Base-by-base conservation (phyloP, 257 asterid genomes). In the Perilla frutescens region DNA sequence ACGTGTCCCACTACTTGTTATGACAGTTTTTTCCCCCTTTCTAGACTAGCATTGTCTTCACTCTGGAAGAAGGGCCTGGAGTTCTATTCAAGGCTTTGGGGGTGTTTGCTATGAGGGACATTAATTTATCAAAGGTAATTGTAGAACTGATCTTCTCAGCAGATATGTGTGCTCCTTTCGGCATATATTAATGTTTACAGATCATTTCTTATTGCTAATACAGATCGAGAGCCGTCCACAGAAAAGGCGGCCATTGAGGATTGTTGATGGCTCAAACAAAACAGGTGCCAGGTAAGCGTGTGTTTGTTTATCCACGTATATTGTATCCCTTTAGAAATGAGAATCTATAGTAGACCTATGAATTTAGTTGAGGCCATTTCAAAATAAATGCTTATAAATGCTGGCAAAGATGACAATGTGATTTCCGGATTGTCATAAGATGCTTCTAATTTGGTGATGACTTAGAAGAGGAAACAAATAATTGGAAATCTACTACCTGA, bases 141-240 rank as follows among this genome's bases (percentile, higher is more conserved):
- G 34, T 31, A 4, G 12, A 20, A 59, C 36, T 29, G 71, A 49
- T 62, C 54, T 15, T 70, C 8, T 68, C 50, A 48, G 63, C 60
- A 45, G 65, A 44, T 37, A 32, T 66, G 6, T 53, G 43, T 41
- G 50, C 77, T 37, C 32, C 70, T 57, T 74, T 66, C 39, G 47
- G 36, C 11, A 63, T 26, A 20, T 39, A 1, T 43, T 6, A 66
- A 31, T 62, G 29, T 45, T 47, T 66, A 62, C 59, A 53, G 57
- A 47, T 41, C 53, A 39, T 37, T 61, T 72, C 37, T 32, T 34
- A 14, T 51, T 54, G 31, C 15, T 50, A 62, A 43, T 31, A 69
- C 84, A 95, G 99, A 95, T 95, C 50, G 99, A 95, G 82, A 95
- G 99, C 87, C 84, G 98, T 40, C 99, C 99, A 12, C 97, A 87